These are phyloP conservation scores for Aphanomyces cochlioides DNA, from an alignment of 352 stramenopile species.

Conservation along the genomic window DNA sequence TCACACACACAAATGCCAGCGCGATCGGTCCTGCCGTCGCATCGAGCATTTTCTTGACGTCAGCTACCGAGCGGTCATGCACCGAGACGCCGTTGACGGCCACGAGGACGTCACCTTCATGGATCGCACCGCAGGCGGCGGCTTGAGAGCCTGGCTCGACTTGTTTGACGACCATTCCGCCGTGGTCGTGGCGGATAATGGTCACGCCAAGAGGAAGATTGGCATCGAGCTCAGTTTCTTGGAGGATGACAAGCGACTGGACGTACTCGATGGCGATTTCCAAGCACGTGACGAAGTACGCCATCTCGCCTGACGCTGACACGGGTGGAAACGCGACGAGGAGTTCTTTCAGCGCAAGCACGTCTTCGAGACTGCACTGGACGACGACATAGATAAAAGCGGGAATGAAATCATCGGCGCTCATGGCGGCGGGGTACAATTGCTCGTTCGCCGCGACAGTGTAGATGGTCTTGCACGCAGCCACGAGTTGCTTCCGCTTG, in stretches of 20 bases:
- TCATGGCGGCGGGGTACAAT: conserved; percentile 70
- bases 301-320: conserved; percentile 64
- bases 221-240: conserved; percentile 69
- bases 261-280: conserved; percentile 88
- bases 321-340: conserved; percentile 74
- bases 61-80: conserved; percentile 71
- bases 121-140: conserved; percentile 53
- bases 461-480: conserved; percentile 82
- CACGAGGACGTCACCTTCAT: conserved; percentile 67
- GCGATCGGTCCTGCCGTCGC: conserved; percentile 66
- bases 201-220: conserved; percentile 68
- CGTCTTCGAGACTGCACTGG: conserved; percentile 62
- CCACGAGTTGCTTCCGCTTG: conserved; percentile 72
- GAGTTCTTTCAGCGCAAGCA: conserved; percentile 70
- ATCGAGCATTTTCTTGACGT: conserved; percentile 71
- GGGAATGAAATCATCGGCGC: conserved; percentile 80
- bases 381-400: conserved; percentile 87
- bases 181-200: conserved; percentile 55
- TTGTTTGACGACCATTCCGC: conserved; percentile 58
- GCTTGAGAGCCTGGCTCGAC: conserved; percentile 60
- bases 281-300: conserved; percentile 84
- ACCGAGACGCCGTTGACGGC: conserved; percentile 75
- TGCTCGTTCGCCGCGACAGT: conserved; percentile 67
- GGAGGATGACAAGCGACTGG: conserved; percentile 73
- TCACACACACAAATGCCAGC: conserved; percentile 72